These are phyloP conservation scores for Puccinia polysora DNA, from an alignment of 1,284 basidiomycete genomes.

Conservation along the genomic window DNA sequence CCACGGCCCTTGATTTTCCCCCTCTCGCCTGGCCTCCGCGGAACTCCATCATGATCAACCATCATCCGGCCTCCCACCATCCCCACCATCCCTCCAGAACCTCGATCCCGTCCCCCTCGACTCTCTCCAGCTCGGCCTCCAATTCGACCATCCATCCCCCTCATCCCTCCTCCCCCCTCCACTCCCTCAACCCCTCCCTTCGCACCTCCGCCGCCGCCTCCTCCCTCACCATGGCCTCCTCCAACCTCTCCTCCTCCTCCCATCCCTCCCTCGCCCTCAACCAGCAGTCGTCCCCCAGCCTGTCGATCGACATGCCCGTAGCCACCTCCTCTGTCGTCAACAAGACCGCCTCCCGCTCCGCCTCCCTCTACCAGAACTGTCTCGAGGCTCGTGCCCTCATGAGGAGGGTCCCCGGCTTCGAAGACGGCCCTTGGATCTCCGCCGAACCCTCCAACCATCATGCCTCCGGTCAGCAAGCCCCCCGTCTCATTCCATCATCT, in stretches of 20 bases:
- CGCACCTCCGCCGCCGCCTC: conserved; percentile 2
- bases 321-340: conserved; percentile 63
- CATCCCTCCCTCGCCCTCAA: conserved; percentile 43
- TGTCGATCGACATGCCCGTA: conserved; percentile 64
- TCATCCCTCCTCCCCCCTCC: no score
- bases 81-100: no score
- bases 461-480: conserved; percentile 53
- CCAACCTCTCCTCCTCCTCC: conserved; percentile 24
- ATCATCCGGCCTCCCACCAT: no score
- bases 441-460: conserved; percentile 48
- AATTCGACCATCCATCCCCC: no score
- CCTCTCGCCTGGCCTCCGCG: no score
- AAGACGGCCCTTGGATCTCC: conserved; percentile 46
- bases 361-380: conserved; percentile 82
- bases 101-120: no score
- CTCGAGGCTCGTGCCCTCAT: conserved; percentile 67
- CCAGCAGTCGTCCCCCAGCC: conserved; percentile 44
- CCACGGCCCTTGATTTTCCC: no score
- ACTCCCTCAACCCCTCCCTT: conserved; percentile 3
- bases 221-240: no score
- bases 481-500: conserved; percentile 59
- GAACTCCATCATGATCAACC: no score
- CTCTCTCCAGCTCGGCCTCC: no score
- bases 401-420: conserved; percentile 67
- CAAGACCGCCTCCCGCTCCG: conserved; percentile 71